Evolutionary conservation across 768 basidiomycete genomes (phyloP), one percentile per base, ranked within the genome.

Genomic region (Amanita rubescens): DNA sequence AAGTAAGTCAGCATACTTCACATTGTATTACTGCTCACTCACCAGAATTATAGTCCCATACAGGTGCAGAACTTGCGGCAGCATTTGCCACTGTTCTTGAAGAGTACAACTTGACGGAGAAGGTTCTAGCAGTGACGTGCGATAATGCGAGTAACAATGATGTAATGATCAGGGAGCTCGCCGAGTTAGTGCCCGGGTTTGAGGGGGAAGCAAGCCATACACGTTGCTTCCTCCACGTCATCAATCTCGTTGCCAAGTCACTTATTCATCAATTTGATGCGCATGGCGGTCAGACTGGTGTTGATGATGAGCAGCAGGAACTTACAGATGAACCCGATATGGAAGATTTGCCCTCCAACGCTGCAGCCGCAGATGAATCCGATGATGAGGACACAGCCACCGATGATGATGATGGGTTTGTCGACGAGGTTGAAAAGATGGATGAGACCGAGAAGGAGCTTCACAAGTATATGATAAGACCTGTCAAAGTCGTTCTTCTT

Each of bases 121-220:
- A 71, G 64, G 70, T 71, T 30, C 8, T 30, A 8, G 27, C 27
- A 8, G 27, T 30, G 27, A 30, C 27, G 27, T 30, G 27, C 8
- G 27, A 30, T 30, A 30, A 30, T 30, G 27, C 27, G 27, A 30
- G 27, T 30, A 30, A 30, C 27, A 30, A 76, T 38, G 66, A 72
- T 51, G 59, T 42, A 0, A 73, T 76, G 72, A 60, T 69, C 1
- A 49, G 51, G 0, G 50, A 62, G 20, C 67, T 75, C 6, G 55
- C 27, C 19, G 27, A 45, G 6, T 48, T 11, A 39, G 52, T 22
- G 52, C 42, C 8, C 41, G 41, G n/a, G 45, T 44, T 20, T 25
- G 51, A 27, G 43, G 33, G 15, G 3, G 50, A 10, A 51, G 55
- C 49, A 51, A 44, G 22, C 34, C 30, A 15, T 50, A 30, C 27